phyloP scores from a whole-genome alignment of 2,329 filamentous ascomycete species.

The Nigrograna mackinnonii region DNA sequence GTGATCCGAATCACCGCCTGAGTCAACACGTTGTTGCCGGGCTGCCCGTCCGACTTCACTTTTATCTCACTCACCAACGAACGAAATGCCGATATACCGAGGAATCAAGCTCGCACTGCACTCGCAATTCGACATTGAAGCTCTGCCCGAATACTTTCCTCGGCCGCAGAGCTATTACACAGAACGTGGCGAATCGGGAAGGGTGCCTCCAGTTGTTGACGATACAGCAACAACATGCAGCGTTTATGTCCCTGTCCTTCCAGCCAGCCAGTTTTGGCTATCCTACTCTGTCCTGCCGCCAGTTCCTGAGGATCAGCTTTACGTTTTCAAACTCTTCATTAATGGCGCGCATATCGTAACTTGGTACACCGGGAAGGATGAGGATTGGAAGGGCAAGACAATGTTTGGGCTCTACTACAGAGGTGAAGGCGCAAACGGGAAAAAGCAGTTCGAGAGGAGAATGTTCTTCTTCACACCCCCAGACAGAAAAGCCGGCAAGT shows the following conservation, averaged over 20 bases:
- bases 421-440: slow-evolving; percentile 27
- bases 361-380: slow-evolving; percentile 48
- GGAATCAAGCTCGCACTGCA: slow-evolving; percentile 45
- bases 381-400: slow-evolving; percentile 48
- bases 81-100: slow-evolving; percentile 34
- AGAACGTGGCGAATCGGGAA: slow-evolving; percentile 8
- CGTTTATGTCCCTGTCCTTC: slow-evolving; percentile 39
- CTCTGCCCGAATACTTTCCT: slow-evolving; percentile 42
- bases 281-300: slow-evolving; percentile 38
- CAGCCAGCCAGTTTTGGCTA: slow-evolving; percentile 49
- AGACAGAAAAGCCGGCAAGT: slow-evolving; percentile 9
- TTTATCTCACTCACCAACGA: too few relatives aligned
- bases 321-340: slow-evolving; percentile 53
- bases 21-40: too few relatives aligned
- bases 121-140: slow-evolving; percentile 46
- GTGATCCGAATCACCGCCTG: too few relatives aligned
- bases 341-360: slow-evolving; percentile 43
- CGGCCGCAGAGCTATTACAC: slow-evolving; percentile 18
- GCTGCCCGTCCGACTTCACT: too few relatives aligned
- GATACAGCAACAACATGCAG: slow-evolving; percentile 31
- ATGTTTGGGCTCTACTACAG: slow-evolving; percentile 49
- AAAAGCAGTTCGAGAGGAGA: slow-evolving; percentile 43
- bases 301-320: slow-evolving; percentile 34
- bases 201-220: slow-evolving; percentile 16
- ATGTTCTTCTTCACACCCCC: slow-evolving; percentile 42